Evolutionary conservation across 2,329 filamentous ascomycete species (phyloP).

Genomic region (Neoscytalidium dimidiatum): DNA sequence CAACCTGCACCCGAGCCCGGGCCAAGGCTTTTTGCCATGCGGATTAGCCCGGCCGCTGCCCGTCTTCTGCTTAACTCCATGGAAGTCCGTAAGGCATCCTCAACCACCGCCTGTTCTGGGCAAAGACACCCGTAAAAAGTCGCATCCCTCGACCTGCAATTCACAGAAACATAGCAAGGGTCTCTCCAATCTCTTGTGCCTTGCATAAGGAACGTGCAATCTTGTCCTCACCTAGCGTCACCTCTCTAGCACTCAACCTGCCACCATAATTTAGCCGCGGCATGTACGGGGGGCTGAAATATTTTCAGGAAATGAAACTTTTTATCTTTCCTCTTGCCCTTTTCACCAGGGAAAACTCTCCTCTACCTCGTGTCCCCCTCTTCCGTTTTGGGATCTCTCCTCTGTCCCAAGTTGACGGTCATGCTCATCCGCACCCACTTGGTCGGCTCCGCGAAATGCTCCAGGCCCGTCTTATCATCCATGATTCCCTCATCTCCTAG

Average conservation of each 20-base stretch:
- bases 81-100: too few relatives aligned
- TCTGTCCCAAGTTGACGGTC: background rate
- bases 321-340: background rate
- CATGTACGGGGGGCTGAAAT: background rate
- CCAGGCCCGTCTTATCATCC: slow-evolving; percentile 41
- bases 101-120: too few relatives aligned
- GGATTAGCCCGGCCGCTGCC: background rate
- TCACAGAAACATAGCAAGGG: too few relatives aligned
- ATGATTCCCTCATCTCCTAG: slow-evolving; percentile 29
- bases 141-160: too few relatives aligned
- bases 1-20: background rate
- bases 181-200: background rate
- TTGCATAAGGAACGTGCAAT: background rate
- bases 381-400: background rate
- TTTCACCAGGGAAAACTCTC: too few relatives aligned
- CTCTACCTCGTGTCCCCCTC: slow-evolving; percentile 1
- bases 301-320: too few relatives aligned
- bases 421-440: slow-evolving; percentile 9
- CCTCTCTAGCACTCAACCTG: background rate
- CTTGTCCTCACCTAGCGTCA: background rate
- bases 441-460: slow-evolving; percentile 30
- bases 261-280: background rate
- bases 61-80: too few relatives aligned
- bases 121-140: too few relatives aligned
- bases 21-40: background rate